Evolutionary conservation across 495 filamentous ascomycete species (phyloP), one percentile per base, ranked within the genome.

Genomic region (Aspergillus mulundensis): DNA sequence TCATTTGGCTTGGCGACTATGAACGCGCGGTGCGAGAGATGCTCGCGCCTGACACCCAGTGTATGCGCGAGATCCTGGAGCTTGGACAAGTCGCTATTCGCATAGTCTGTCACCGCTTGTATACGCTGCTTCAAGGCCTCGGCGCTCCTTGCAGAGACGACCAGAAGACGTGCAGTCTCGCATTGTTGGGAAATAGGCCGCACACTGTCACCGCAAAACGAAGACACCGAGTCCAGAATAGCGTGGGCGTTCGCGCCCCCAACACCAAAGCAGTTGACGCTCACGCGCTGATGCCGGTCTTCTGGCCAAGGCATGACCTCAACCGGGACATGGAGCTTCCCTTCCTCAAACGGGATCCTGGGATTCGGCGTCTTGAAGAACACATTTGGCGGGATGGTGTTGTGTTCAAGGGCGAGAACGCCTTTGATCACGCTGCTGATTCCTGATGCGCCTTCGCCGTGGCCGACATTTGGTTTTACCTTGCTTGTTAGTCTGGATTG

Each of bases 391-490:
- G 69, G 73, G 32, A 77, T 76, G 0, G 45, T 66, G 7, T 51
- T 43, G 8, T 70, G 42, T 45, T 77, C 70, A 7, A 77, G 48
- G 0, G 61, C 54, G 0, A 77, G 41, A 0, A 71, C 54, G 6
- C 54, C 48, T 41, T 77, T 76, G 28, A 77, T 71, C 6, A 77
- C 7, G 20, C 64, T 63, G 2, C 63, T 65, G 1, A 76, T 44
- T 1, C 69, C 74, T 5, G 66, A 64, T 11, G 73, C 70, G 0
- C 65, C 73, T 48, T 76, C 74, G 0, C 62, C 48, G 56, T 77
- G 74, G 14, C 73, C 74, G 1, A 75, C 20, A 25, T 76, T 76
- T 2, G 69, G 58, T 61, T 76, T 76, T 1, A 60, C 57, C 51
- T 59, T 15, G 24, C n/a, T 12, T 7, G 18, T 50, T 16, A 32